These are phyloP conservation scores for Mesembryanthemum crystallinum DNA, from an alignment of 148 eudicot species.

Conservation along the genomic window DNA sequence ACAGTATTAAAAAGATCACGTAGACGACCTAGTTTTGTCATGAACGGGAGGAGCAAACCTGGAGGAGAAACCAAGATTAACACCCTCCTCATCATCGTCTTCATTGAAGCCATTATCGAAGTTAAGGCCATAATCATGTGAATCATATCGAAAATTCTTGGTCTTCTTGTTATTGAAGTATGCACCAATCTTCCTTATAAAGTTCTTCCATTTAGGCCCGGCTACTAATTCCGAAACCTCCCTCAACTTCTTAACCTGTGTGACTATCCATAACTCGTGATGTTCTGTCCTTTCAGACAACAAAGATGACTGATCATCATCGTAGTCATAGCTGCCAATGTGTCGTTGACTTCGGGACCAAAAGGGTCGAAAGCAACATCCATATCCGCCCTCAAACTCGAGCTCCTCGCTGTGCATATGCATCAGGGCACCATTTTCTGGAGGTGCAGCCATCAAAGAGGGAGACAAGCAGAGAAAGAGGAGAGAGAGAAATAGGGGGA, in stretches of 20 bases:
- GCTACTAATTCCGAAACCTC: slow-evolving; percentile 61
- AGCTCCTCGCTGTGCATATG: slow-evolving; percentile 19
- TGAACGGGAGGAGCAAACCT: slow-evolving; percentile 51
- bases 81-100: slow-evolving; percentile 36
- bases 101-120: slow-evolving; percentile 46
- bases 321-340: background rate
- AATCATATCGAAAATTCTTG: slow-evolving; percentile 48
- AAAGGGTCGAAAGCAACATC: slow-evolving; percentile 56
- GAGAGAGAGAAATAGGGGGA: background rate
- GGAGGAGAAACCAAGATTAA: slow-evolving; percentile 45
- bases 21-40: slow-evolving; percentile 12
- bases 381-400: slow-evolving; percentile 29
- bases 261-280: slow-evolving; percentile 41
- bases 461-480: no score
- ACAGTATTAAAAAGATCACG: background rate
- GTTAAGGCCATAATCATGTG: slow-evolving; percentile 65
- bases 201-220: slow-evolving; percentile 94
- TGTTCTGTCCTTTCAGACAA: slow-evolving; percentile 25
- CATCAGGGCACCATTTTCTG: slow-evolving; percentile 17
- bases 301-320: slow-evolving; percentile 22
- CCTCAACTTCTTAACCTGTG: slow-evolving; percentile 36
- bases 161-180: slow-evolving; percentile 33
- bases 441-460: slow-evolving; percentile 17
- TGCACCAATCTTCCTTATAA: slow-evolving; percentile 53
- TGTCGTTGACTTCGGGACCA: slow-evolving; percentile 22